Evolutionary conservation across 2,329 filamentous ascomycete species (phyloP).

Genomic region (Botrytis sinoallii): DNA sequence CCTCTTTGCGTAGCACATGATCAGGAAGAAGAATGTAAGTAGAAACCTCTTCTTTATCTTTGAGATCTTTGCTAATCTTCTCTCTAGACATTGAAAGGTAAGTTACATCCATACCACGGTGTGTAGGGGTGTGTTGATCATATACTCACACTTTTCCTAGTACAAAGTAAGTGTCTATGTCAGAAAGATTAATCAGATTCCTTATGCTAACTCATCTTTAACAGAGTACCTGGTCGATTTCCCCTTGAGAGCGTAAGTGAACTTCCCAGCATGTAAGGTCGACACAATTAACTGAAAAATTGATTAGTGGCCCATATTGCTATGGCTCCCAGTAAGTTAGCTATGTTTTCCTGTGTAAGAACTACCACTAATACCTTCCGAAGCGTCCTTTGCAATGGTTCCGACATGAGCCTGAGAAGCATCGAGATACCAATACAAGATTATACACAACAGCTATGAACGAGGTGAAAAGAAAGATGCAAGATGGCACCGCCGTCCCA

Average conservation of each 20-base stretch:
- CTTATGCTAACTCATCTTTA: not conserved
- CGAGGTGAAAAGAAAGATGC: not conserved
- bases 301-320: not conserved
- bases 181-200: not conserved
- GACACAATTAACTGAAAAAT: not conserved
- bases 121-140: not conserved
- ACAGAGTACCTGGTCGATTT: not conserved
- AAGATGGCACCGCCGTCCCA: not conserved
- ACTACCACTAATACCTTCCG: not conserved
- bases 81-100: not conserved
- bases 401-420: not conserved
- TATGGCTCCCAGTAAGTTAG: slow-evolving; percentile 1
- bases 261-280: not conserved
- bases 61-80: not conserved
- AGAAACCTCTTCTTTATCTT: not conserved
- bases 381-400: not conserved
- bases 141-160: not conserved
- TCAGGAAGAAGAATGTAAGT: slow-evolving; percentile 6
- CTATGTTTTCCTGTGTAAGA: not conserved
- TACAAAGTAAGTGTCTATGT: not conserved
- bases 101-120: not conserved
- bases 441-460: not conserved
- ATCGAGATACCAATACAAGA: not conserved
- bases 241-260: not conserved
- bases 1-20: not conserved